Base-by-base conservation (phyloP, 73 alveolate genomes). In the Paramecium sonneborni region DNA sequence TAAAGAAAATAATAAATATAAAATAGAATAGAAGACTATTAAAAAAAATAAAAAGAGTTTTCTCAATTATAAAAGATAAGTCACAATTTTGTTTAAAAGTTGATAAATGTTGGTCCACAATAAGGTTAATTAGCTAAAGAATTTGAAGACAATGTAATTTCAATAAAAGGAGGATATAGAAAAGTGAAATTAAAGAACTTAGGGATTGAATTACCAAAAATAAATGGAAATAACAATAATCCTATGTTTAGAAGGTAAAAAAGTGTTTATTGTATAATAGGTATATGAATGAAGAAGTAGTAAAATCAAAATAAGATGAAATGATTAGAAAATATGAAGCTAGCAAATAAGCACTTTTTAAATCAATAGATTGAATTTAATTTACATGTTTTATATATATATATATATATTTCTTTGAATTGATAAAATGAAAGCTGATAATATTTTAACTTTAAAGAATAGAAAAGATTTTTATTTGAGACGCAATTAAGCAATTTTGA, bases 31-130 rank as follows among this genome's bases (percentile, higher is more conserved):
- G 86, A 72, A 20, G 57, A 38, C 5, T 72, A 72, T 72, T 41
- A 72, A 35, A 35, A 72, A 72, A 72, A 72, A 72, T 72, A 72
- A 35, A 35, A 37, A 72, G 86, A 72, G 18, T 35, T 35, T 72
- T 14, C 57, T 35, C 39, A 72, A 72, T 35, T 72, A 8, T 34
- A 72, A 38, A 12, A 72, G 23, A 72, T 72, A 15, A 35, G 58
- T 35, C 55, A 72, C 20, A 72, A 72, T 37, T 72, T 72, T 37
- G 57, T 72, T 15, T 28, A 72, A 72, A 35, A 35, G 11, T 72
- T 72, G 15, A 37, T 72, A 20, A 18, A 72, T 35, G 55, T 35
- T 32, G 86, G 86, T 34, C 86, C 86, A 28, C 12, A 38, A 20
- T 2, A 72, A 8, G 86, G 86, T 28, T 7, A 72, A 18, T 18